phyloP scores from a whole-genome alignment of 805 yeast species.

The Saturnispora kantuleensis region DNA sequence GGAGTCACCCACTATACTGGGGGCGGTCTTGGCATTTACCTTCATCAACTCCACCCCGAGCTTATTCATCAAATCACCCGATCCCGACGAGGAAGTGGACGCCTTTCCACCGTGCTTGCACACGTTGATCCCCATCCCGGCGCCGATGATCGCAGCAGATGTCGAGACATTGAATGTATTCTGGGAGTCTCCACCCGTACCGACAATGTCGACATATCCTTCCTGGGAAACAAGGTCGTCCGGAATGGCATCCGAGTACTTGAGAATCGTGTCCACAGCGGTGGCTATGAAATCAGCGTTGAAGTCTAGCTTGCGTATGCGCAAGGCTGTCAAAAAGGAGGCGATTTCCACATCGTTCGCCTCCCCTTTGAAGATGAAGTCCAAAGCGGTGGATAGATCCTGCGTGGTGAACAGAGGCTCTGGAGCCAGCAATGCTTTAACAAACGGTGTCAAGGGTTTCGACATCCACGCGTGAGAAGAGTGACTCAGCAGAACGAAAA shows the following conservation, averaged over 20 bases:
- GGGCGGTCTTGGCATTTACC: constrained; percentile 54
- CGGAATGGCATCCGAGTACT: constrained; percentile 50
- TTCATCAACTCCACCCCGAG: constrained; percentile 77
- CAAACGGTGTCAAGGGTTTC: constrained; percentile 39
- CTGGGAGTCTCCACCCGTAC: constrained; percentile 99
- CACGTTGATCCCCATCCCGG: constrained; percentile 74
- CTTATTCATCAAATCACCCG: constrained; percentile 75
- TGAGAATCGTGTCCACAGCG: constrained; percentile 68
- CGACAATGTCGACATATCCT: constrained; percentile 81
- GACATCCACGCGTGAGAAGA: constrained; percentile 7
- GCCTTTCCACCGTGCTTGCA: constrained; percentile 99
- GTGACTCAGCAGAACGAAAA: too few species aligned
- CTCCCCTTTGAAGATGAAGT: constrained; percentile 47
- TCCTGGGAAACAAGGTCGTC: constrained; percentile 32
- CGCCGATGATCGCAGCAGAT: constrained; percentile 86
- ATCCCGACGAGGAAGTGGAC: constrained; percentile 84
- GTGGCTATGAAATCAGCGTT: constrained; percentile 74
- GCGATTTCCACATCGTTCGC: constrained; percentile 64
- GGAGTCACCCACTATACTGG: constrained; percentile 41
- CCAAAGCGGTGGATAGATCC: constrained; percentile 58
- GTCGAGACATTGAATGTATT: constrained; percentile 95
- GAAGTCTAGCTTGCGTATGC: constrained; percentile 69
- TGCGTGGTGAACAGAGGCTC: constrained; percentile 55
- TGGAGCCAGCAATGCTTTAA: constrained; percentile 49
- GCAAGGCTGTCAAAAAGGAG: constrained; percentile 69